phyloP scores from a whole-genome alignment of 257 asterid species.

The Scutellaria baicalensis region DNA sequence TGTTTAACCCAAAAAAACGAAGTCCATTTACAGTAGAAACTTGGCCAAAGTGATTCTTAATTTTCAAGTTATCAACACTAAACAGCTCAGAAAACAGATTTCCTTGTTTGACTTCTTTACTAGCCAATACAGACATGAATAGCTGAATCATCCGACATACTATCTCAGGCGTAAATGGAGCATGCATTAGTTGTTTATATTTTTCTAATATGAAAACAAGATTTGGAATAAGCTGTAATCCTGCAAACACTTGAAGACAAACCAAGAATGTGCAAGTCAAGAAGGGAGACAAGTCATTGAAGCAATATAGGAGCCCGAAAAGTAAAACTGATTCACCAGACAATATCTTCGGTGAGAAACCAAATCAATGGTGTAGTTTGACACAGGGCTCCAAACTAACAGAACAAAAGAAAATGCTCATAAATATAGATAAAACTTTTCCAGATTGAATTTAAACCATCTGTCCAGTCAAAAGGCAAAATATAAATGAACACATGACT shows the following conservation, averaged over 20 bases:
- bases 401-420: not conserved
- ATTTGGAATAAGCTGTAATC: not conserved
- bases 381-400: not conserved
- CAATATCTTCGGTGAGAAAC: not conserved
- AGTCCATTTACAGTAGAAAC: not conserved
- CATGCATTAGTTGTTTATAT: not conserved
- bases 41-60: not conserved
- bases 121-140: not conserved
- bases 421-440: not conserved
- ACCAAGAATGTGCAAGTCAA: not conserved
- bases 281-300: not conserved
- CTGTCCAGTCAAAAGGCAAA: not conserved
- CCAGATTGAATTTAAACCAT: not conserved
- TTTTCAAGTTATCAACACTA: not conserved
- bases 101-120: not conserved
- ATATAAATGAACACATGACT: not conserved
- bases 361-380: not conserved
- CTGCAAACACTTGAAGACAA: slow-evolving; percentile 1
- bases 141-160: not conserved
- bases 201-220: not conserved
- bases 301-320: not conserved
- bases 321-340: not conserved
- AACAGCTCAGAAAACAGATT: not conserved
- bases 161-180: not conserved
- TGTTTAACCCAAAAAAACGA: not conserved